Conservation (phyloP, 495 filamentous ascomycete genomes). For the Pyrenula aspistea region DNA sequence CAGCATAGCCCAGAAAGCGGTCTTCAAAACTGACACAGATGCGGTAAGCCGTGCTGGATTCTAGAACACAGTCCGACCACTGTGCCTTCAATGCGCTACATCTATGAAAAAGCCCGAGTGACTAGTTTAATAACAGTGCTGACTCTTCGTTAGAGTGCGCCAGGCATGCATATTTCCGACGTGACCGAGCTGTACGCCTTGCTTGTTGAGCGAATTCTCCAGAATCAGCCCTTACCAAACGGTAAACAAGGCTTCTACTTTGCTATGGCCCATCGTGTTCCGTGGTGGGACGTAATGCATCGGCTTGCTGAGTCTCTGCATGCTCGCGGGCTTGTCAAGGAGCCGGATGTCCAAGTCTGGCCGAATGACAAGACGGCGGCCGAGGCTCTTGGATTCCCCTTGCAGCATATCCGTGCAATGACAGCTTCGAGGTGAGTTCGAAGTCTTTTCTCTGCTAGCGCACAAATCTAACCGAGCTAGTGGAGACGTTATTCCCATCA, state of each 20-base stretch:
- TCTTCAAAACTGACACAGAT: slow-evolving; percentile 22
- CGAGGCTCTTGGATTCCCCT: slow-evolving; percentile 15
- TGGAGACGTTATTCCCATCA: slow-evolving; percentile 17
- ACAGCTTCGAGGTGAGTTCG: background rate
- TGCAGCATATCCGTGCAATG: slow-evolving; percentile 10
- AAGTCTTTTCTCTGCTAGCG: background rate
- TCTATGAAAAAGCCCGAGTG: slow-evolving; percentile 2
- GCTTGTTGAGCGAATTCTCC: slow-evolving; percentile 9
- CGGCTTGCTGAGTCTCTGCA: slow-evolving; percentile 17
- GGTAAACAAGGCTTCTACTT: slow-evolving; percentile 26
- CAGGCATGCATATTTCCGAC: slow-evolving; percentile 22
- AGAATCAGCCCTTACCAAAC: slow-evolving; percentile 19
- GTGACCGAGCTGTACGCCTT: slow-evolving; percentile 19
- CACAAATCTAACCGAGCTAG: slow-evolving; percentile 7
- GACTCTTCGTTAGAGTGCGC: slow-evolving; percentile 9
- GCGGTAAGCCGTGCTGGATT: slow-evolving; percentile 10
- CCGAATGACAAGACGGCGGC: slow-evolving; percentile 22
- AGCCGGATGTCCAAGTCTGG: slow-evolving; percentile 19
- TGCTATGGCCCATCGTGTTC: slow-evolving; percentile 16
- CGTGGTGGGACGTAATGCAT: slow-evolving; percentile 23
- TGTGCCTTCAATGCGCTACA: background rate
- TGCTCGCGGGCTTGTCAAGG: slow-evolving; percentile 20
- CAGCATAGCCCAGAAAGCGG: slow-evolving; percentile 19
- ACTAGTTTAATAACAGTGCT: background rate
- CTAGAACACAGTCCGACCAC: background rate